Conservation (phyloP, 192 early-diverging fungal species). For the Radiomyces spectabilis region DNA sequence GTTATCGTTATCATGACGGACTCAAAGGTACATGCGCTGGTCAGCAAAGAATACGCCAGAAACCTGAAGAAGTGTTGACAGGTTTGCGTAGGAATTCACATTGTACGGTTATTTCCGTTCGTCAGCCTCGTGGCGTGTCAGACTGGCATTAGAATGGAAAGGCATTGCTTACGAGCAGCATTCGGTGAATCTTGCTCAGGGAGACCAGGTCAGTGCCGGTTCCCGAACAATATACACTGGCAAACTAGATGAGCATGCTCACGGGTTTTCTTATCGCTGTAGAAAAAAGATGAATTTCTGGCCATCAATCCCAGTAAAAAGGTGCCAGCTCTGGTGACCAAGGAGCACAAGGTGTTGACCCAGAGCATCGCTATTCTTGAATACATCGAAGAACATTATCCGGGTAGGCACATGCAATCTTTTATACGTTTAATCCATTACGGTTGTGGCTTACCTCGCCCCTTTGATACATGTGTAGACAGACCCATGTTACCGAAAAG, state of each 20-base stretch:
- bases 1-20: no score
- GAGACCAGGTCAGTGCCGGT: constrained; percentile 70
- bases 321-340: constrained; percentile 61
- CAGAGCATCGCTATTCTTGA: constrained; percentile 84
- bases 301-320: constrained; percentile 58
- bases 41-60: no score
- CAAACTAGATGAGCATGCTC: no score
- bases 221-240: not conserved
- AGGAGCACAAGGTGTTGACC: constrained; percentile 40
- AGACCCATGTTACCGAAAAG: constrained; percentile 68
- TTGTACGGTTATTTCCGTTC: constrained; percentile 79
- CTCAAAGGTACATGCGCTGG: no score
- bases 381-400: constrained; percentile 76
- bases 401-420: constrained; percentile 24
- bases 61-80: no score
- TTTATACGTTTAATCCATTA: not conserved
- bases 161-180: constrained; percentile 57
- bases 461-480: constrained; percentile 17
- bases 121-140: constrained; percentile 66
- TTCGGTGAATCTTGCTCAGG: constrained; percentile 63
- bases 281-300: constrained; percentile 47
- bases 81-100: constrained; percentile 35
- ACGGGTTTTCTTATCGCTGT: not conserved
- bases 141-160: constrained; percentile 72
- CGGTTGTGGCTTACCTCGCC: no score